Conservation (phyloP, 371 early-diverging fungal species). For the Actinomortierella wolfii region DNA sequence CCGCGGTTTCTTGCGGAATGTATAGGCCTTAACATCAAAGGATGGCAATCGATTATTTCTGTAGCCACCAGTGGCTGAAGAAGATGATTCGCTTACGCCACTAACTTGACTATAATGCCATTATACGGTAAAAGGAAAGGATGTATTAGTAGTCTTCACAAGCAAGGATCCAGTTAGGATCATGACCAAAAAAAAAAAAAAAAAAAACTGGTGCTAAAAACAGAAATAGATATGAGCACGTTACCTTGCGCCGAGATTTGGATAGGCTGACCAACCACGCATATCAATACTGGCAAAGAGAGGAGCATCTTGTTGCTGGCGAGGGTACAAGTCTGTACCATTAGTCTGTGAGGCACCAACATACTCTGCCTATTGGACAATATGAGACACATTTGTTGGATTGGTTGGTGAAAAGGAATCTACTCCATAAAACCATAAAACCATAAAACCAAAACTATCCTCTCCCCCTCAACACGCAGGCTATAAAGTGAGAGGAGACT, state of each 20-base stretch:
- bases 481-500: conserved; percentile 2
- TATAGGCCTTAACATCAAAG: conserved; percentile 45
- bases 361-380: neutral
- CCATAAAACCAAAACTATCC: conserved; percentile 37
- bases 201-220: no score
- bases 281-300: conserved; percentile 1
- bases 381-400: neutral
- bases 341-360: neutral
- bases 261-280: neutral
- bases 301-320: neutral
- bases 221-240: no score
- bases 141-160: no score
- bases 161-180: neutral
- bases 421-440: conserved; percentile 12
- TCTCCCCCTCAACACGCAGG: conserved; percentile 3
- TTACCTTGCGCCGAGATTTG: neutral
- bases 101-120: no score
- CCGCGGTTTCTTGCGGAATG: conserved; percentile 43
- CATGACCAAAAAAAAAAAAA: no score
- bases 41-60: conserved; percentile 8
- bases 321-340: neutral
- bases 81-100: no score
- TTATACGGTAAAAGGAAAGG: no score
- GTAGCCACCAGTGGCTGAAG: no score
- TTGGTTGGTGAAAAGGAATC: neutral